Base-by-base conservation (phyloP, 2,329 filamentous ascomycete species). In the Sarocladium kiliense region DNA sequence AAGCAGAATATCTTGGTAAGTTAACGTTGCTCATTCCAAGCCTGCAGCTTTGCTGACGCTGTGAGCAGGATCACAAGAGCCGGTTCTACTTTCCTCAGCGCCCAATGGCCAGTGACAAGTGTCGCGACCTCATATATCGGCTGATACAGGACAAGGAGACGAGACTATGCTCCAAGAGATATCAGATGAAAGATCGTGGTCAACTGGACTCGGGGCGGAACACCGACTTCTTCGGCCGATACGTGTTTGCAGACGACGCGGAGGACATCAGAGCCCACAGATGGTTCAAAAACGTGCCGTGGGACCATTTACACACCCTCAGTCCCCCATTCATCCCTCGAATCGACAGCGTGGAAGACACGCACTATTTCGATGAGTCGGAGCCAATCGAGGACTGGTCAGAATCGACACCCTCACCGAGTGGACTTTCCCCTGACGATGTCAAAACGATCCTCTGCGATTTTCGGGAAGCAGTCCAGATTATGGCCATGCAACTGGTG, bases 281-380 rank as follows among this genome's bases (percentile, higher is more conserved):
- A 11, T 97, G 93, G 80, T 97, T 97, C 74, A 79, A 78, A 56
- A 83, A 84, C 51, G 82, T 95, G 16, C 80, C 83, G 1, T 97
- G 91, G 94, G 82, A 88, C 14, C 81, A 80, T 1, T 71, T 96
- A 16, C 88, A 94, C 64, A 71, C 80, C 32, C 79, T 83, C 55
- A 75, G 75, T 9, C 92, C 93, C 1, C 92, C 92, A 0, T 93
- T 95, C 63, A 75, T 95, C 1, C 93, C 93, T 0, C 79, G 84
- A 10, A 85, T 97, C 23, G 76, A 77, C 37, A 75, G 77, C 27
- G 74, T 78, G 59, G 86, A 88, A 53, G 88, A 92, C 65, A 94
- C 91, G 1, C 89, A 88, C 63, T 97, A 96, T 67, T 97, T 97
- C 65, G 89, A 96, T 57, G 87, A 91, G 51, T 89, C 91, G 60